Base-by-base conservation (phyloP, 2,329 filamentous ascomycete species). In the Colletotrichum sp. region DNA sequence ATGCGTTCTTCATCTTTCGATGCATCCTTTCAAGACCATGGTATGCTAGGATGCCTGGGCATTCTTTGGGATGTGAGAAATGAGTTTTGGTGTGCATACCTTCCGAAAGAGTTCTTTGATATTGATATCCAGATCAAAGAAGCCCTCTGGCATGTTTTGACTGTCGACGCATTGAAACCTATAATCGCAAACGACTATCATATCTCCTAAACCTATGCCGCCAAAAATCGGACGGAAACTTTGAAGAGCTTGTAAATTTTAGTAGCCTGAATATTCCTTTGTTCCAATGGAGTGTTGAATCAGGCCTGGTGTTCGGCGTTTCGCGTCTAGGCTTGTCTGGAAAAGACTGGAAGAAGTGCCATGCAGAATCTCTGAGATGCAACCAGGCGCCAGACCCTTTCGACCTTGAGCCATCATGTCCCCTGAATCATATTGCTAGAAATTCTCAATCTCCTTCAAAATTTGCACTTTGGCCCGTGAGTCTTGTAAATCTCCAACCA, bases 191-290 rank as follows among this genome's bases (percentile, higher is more conserved):
- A 51, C 9, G 43, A 4, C 12, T 51, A 2, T 21, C 43, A 27
- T 51, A 1, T 51, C 13, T n/a, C n/a, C n/a, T 12, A 3, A 3
- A 21, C 43, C 43, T 51, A 13, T 51, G 11, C 3, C n/a, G 4
- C n/a, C 43, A 21, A 51, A 21, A 21, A 3, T 2, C 11, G 21
- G 11, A 11, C 8, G 43, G 43, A 51, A 51, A 21, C 13, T 2
- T 51, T 4, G 0, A 51, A 21, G 11, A 1, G 11, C 21, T 13
- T n/a, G n/a, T n/a, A 11, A 33, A 8, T 2, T 2, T 33, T 2
- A 6, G 24, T 27, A 27, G 24, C 24, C 5, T 24, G 24, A 27
- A 27, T 27, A 1, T 27, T 27, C 24, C 5, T 51, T 13, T n/a
- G n/a, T n/a, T 4, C 12, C 38, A n/a, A 21, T 11, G 11, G 12